phyloP scores from a whole-genome alignment of 768 basidiomycete species.

The Gymnopilus dilepis region DNA sequence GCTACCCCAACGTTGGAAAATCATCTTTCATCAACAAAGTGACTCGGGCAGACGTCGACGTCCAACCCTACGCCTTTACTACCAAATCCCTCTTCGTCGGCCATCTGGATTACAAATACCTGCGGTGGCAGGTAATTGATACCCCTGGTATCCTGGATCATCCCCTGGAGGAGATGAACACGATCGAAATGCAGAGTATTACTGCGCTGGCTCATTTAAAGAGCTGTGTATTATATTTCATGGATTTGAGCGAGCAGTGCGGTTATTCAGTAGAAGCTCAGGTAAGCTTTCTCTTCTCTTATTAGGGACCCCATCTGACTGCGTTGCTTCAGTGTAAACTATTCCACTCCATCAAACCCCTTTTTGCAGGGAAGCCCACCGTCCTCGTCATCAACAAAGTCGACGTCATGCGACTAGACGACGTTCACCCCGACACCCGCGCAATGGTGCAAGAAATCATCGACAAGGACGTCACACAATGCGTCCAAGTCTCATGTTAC shows the following conservation, averaged over 20 bases:
- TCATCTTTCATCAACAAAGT: slow-evolving; percentile 99
- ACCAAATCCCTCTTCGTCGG: slow-evolving; percentile 99
- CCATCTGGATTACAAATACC: slow-evolving; percentile 98
- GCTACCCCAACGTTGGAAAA: slow-evolving; percentile 99
- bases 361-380: slow-evolving; percentile 92
- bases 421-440: slow-evolving; percentile 77
- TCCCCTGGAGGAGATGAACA: slow-evolving; percentile 99
- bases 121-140: slow-evolving; percentile 99
- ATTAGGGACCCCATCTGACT: slow-evolving; percentile 5
- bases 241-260: slow-evolving; percentile 98
- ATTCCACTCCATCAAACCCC: slow-evolving; percentile 98
- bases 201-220: slow-evolving; percentile 97
- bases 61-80: slow-evolving; percentile 99
- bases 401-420: slow-evolving; percentile 88
- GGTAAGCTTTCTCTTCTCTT: slow-evolving; percentile 48
- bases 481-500: slow-evolving; percentile 90
- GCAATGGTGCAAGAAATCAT: slow-evolving; percentile 89
- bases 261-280: slow-evolving; percentile 97
- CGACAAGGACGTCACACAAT: slow-evolving; percentile 68
- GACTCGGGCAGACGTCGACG: slow-evolving; percentile 98
- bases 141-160: slow-evolving; percentile 98
- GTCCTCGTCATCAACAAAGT: slow-evolving; percentile 98
- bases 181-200: slow-evolving; percentile 99
- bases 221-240: slow-evolving; percentile 94
- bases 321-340: slow-evolving; percentile 78